Conservation (phyloP, 495 filamentous ascomycete genomes). For the Polyplosphaeria fusca region DNA sequence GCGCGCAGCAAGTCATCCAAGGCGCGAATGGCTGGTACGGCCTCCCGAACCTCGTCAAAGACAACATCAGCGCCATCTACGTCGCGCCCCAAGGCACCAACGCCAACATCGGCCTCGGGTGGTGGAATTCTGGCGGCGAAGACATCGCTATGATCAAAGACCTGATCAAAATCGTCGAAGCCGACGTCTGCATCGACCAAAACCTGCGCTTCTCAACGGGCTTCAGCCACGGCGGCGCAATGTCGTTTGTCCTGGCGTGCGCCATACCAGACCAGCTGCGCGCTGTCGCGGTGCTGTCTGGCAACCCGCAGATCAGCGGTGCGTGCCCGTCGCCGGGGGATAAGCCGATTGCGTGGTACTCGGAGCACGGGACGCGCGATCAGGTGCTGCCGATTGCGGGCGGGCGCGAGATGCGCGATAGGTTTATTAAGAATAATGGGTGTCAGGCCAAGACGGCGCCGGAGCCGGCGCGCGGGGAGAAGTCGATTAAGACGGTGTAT, state of each 20-base stretch:
- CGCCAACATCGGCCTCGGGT: constrained; percentile 35
- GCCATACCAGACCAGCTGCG: constrained; percentile 43
- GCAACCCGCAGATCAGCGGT: constrained; percentile 44
- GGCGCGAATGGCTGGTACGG: constrained; percentile 41
- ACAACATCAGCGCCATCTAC: constrained; percentile 44
- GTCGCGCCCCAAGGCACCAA: constrained; percentile 45
- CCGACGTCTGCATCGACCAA: constrained; percentile 47
- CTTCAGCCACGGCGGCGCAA: constrained; percentile 50
- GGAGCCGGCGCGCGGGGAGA: constrained; percentile 37
- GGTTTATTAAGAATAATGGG: constrained; percentile 44
- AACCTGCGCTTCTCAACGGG: constrained; percentile 48
- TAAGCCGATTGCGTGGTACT: constrained; percentile 48
- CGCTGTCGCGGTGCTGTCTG: constrained; percentile 49
- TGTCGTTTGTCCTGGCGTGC: constrained; percentile 50
- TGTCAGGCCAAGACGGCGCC: constrained; percentile 27
- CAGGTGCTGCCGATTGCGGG: constrained; percentile 40
- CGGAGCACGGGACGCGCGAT: constrained; percentile 46
- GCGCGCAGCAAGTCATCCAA: constrained; percentile 39
- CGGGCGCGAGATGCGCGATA: constrained; percentile 42
- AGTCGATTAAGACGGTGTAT: constrained; percentile 37
- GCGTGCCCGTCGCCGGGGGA: constrained; percentile 40
- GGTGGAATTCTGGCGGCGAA: constrained; percentile 44
- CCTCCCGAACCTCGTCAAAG: constrained; percentile 39
- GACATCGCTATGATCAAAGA: constrained; percentile 46
- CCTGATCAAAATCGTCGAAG: constrained; percentile 41